phyloP scores from a whole-genome alignment of 2,329 filamentous ascomycete genomes.

The Orbilia javanica region DNA sequence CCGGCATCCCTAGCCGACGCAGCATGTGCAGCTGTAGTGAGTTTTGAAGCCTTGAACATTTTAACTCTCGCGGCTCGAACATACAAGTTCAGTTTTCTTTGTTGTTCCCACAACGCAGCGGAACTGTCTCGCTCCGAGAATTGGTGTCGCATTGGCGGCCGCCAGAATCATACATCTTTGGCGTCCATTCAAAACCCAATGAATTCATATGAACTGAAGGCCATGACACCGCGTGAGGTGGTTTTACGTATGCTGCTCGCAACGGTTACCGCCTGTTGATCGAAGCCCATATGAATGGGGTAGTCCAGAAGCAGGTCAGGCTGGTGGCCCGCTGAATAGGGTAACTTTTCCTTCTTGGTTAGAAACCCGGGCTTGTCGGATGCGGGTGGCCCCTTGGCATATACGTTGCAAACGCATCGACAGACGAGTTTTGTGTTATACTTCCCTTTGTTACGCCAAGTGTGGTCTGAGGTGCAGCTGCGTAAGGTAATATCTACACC shows the following conservation, averaged over 20 bases:
- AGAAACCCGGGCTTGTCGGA: neutral
- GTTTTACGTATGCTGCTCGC: neutral
- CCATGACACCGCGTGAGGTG: neutral
- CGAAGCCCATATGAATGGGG: neutral
- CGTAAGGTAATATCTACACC: neutral
- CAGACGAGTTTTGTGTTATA: conserved; percentile 13
- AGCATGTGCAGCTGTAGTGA: neutral
- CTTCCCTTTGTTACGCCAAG: neutral
- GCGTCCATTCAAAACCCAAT: neutral
- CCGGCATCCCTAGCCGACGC: neutral
- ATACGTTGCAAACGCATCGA: conserved; percentile 13
- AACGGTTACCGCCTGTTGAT: neutral
- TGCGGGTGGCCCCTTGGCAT: neutral
- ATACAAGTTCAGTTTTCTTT: neutral
- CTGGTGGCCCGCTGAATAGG: neutral
- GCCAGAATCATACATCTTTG: no score
- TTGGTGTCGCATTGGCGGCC: neutral
- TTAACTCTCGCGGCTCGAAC: conserved; percentile 6
- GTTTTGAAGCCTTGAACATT: neutral
- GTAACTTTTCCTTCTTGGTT: conserved; percentile 1
- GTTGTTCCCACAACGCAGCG: neutral
- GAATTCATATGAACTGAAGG: neutral
- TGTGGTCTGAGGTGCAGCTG: neutral
- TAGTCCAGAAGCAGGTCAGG: neutral
- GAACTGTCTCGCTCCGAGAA: neutral